Evolutionary conservation across 257 asterid genomes (phyloP).

Genomic region (Thymus mandschuricus): DNA sequence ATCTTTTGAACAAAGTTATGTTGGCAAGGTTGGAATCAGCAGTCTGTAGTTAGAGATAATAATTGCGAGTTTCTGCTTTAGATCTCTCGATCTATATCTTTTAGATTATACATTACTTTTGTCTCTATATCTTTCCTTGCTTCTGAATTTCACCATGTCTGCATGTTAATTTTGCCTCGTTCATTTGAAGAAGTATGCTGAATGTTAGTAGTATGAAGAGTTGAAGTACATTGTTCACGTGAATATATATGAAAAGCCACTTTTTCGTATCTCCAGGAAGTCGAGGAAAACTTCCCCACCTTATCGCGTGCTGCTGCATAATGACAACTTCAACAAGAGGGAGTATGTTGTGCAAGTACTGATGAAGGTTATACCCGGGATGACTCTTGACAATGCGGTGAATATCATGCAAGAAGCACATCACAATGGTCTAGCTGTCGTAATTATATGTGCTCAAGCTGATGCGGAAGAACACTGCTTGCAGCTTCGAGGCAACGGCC

Average conservation of each 20-base stretch:
- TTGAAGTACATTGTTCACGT: not conserved
- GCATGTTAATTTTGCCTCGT: not conserved
- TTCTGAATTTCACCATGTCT: not conserved
- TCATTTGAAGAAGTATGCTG: not conserved
- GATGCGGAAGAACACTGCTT: conserved; percentile 94
- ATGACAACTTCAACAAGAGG: conserved; percentile 86
- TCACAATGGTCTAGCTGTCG: conserved; percentile 75
- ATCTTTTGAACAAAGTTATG: too few relatives aligned
- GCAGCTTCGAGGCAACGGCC: conserved; percentile 91
- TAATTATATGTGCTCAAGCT: conserved; percentile 82
- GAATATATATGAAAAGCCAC: not conserved
- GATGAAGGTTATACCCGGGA: conserved; percentile 98
- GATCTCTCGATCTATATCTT: not conserved
- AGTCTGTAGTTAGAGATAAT: not conserved
- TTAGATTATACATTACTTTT: not conserved
- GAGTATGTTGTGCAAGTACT: conserved; percentile 96
- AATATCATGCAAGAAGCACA: conserved; percentile 98
- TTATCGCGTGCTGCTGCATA: conserved; percentile 85
- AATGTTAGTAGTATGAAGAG: conserved; percentile 9
- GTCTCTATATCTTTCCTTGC: not conserved
- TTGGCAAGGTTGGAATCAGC: too few relatives aligned
- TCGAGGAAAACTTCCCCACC: conserved; percentile 88
- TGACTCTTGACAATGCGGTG: conserved; percentile 90
- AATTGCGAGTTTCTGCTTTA: not conserved
- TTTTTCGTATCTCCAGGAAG: conserved; percentile 55